A percentile compares a stretch with the other conserved stretches of the same genome.
Conservation (phyloP, 768 basidiomycete species). For the Suillus brevipes region DNA sequence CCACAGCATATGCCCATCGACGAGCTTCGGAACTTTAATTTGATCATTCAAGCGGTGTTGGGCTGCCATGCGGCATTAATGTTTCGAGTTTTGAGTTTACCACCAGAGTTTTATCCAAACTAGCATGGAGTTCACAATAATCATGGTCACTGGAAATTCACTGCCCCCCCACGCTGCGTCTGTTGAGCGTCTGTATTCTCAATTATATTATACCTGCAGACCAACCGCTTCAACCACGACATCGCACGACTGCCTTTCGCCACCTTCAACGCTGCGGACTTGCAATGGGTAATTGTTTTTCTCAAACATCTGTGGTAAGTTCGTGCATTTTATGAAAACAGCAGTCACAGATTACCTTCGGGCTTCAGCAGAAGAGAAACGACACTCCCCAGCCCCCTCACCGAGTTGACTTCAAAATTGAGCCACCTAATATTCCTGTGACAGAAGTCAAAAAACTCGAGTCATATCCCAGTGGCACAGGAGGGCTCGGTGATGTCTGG, state of each 20-base stretch:
- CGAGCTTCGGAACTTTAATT: no score
- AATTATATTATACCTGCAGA: background rate
- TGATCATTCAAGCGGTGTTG: no score
- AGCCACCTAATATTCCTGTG: background rate
- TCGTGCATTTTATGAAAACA: no score
- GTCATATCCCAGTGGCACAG: background rate
- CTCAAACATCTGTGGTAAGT: background rate
- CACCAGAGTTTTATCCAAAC: background rate
- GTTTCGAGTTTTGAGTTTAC: background rate
- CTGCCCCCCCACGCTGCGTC: background rate
- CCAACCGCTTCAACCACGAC: background rate
- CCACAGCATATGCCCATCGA: no score
- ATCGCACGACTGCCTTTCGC: background rate
- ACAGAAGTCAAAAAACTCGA: background rate
- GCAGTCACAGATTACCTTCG: background rate
- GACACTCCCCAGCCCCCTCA: background rate
- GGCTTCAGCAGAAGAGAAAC: background rate
- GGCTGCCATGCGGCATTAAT: no score
- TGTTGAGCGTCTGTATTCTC: background rate
- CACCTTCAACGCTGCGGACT: background rate
- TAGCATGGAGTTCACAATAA: background rate
- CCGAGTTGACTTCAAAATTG: background rate
- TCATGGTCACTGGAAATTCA: background rate
- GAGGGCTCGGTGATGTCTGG: constrained; percentile 13
- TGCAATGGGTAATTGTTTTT: background rate